Conservation (phyloP, 169 alveolate species). For the Prorocentrum cordatum region DNA sequence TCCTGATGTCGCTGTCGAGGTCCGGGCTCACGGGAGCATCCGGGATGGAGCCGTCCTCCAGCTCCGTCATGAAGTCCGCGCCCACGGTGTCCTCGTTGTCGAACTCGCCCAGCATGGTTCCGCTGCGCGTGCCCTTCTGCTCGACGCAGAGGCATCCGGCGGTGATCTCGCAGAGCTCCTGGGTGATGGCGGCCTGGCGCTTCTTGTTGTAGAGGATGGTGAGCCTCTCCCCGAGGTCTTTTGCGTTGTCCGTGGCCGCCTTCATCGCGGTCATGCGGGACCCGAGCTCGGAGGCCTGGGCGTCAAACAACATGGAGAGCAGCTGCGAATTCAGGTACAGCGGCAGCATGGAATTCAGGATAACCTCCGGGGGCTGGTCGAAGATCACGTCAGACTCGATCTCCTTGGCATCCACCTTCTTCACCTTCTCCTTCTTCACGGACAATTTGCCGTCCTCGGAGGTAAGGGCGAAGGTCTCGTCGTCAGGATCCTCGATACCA, state of each 20-base stretch:
- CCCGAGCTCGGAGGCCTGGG: conserved; percentile 52
- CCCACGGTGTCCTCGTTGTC: conserved; percentile 34
- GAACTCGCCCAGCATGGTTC: conserved; percentile 4
- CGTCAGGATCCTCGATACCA: conserved; percentile 28
- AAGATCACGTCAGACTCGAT: conserved; percentile 44
- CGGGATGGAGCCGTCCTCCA: conserved; percentile 15
- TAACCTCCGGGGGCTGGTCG: conserved; percentile 21
- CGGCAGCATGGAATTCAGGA: conserved; percentile 39
- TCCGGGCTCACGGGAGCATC: too few species aligned
- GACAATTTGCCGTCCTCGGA: conserved; percentile 13
- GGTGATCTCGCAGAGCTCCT: conserved; percentile 25
- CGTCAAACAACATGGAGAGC: conserved; percentile 15
- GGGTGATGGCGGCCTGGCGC: conserved; percentile 59
- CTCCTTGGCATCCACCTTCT: conserved; percentile 16
- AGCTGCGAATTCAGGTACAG: conserved; percentile 48
- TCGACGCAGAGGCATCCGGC: conserved; percentile 1
- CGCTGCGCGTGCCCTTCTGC: background rate
- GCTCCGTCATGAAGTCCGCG: conserved; percentile 24
- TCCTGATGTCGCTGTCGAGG: too few species aligned
- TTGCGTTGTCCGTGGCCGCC: conserved; percentile 67
- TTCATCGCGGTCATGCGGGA: conserved; percentile 48
- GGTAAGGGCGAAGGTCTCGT: conserved; percentile 46
- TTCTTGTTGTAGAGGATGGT: background rate
- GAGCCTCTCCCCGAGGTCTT: conserved; percentile 22
- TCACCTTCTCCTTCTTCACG: conserved; percentile 34